Evolutionary conservation across 768 basidiomycete genomes (phyloP).

Genomic region (Tulasnella sp.): DNA sequence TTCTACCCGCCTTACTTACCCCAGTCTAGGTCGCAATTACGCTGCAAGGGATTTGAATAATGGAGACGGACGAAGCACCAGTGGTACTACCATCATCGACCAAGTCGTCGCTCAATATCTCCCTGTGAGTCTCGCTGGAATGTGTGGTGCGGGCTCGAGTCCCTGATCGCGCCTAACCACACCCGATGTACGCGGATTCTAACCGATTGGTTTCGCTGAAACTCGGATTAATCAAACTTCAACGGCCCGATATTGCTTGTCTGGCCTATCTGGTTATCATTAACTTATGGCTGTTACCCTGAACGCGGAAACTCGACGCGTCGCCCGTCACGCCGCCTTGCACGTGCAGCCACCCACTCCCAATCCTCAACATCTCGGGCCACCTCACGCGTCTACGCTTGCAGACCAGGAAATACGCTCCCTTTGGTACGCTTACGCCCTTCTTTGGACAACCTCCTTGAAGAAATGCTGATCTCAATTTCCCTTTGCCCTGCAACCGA

Average conservation of each 20-base stretch:
- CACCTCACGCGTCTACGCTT: constrained; percentile 84
- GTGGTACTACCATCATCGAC: constrained; percentile 15
- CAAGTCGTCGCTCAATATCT: constrained; percentile 29
- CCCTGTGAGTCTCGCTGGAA: constrained; percentile 20
- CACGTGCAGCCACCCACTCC: constrained; percentile 78
- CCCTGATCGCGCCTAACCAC: background rate
- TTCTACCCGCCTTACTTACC: background rate
- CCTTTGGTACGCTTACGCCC: constrained; percentile 55
- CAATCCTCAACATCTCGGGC: constrained; percentile 95
- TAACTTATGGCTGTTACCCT: background rate
- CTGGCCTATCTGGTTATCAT: background rate
- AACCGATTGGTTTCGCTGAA: background rate
- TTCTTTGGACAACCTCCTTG: background rate
- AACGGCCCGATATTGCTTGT: background rate
- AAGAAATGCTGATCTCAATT: background rate
- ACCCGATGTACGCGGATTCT: background rate
- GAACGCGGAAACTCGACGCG: background rate
- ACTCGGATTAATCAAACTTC: background rate
- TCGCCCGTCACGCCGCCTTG: constrained; percentile 19
- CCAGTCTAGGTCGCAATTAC: background rate
- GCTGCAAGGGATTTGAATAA: constrained; percentile 28
- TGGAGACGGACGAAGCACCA: constrained; percentile 21
- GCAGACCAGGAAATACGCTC: constrained; percentile 56
- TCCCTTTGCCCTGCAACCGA: background rate
- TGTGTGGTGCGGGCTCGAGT: background rate